A percentile compares a stretch with the other conserved stretches of the same genome.
phyloP scores from a whole-genome alignment of 2,329 filamentous ascomycete species.

The Aspergillus fructus region DNA sequence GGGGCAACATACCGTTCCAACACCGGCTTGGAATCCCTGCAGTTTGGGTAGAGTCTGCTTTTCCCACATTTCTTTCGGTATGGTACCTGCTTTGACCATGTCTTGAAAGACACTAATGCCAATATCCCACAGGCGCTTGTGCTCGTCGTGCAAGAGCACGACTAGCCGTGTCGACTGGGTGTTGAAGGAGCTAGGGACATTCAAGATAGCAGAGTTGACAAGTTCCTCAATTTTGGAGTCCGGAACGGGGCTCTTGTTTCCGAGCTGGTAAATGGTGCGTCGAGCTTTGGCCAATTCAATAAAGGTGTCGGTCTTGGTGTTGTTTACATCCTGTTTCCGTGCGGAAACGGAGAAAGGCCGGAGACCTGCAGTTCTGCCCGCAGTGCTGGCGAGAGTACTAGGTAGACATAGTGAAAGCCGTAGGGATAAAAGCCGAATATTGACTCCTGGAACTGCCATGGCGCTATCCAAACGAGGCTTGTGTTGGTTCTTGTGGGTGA shows the following conservation, averaged over 20 bases:
- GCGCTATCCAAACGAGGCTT: neutral
- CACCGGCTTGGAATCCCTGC: constrained; percentile 65
- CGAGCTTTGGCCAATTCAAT: constrained; percentile 34
- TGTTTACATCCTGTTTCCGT: neutral
- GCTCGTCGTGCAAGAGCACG: constrained; percentile 76
- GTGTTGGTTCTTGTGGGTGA: neutral
- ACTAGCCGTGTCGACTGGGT: constrained; percentile 77
- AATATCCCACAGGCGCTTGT: constrained; percentile 85
- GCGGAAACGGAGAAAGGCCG: constrained; percentile 17
- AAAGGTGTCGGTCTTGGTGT: constrained; percentile 21
- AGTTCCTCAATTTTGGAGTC: constrained; percentile 39
- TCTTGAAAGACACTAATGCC: constrained; percentile 63
- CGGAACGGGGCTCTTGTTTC: constrained; percentile 33
- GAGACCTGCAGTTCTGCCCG: constrained; percentile 26
- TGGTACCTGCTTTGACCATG: constrained; percentile 59
- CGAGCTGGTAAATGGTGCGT: constrained; percentile 38
- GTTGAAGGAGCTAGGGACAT: constrained; percentile 84
- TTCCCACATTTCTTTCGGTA: constrained; percentile 57
- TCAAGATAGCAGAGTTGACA: constrained; percentile 54
- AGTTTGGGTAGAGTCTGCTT: constrained; percentile 46
- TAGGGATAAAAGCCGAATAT: neutral
- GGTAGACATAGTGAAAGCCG: neutral
- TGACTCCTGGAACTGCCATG: constrained; percentile 5
- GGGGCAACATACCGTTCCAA: constrained; percentile 63
- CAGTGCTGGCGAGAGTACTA: neutral